Evolutionary conservation across 495 filamentous ascomycete genomes (phyloP).

Genomic region (Penicillium waksmanii): DNA sequence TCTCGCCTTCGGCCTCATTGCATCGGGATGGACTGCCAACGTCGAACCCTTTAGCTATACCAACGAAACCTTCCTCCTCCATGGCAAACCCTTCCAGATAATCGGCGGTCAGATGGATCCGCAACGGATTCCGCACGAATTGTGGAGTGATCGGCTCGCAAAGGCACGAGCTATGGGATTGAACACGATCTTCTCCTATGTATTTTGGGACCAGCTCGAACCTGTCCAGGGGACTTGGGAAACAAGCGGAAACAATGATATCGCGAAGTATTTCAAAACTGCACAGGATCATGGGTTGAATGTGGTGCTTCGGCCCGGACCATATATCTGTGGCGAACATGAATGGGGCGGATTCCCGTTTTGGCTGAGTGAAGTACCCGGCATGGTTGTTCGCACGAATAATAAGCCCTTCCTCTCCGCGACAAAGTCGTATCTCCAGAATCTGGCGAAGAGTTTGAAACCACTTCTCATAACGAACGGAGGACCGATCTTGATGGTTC

Average conservation of each 20-base stretch:
- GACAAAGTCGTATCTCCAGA: constrained; percentile 37
- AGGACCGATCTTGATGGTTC: constrained; percentile 51
- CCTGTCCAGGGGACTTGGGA: constrained; percentile 39
- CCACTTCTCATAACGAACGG: constrained; percentile 40
- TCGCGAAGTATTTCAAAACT: constrained; percentile 44
- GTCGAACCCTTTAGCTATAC: constrained; percentile 20
- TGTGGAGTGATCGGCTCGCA: constrained; percentile 44
- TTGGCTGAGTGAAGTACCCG: constrained; percentile 44
- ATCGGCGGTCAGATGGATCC: constrained; percentile 56
- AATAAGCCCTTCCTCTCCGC: constrained; percentile 41
- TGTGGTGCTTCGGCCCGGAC: constrained; percentile 47
- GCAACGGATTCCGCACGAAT: constrained; percentile 45
- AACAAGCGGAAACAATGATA: constrained; percentile 35
- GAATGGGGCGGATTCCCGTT: constrained; percentile 55
- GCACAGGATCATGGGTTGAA: constrained; percentile 47
- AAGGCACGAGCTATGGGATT: constrained; percentile 50
- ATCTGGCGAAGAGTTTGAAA: constrained; percentile 37
- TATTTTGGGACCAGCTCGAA: constrained; percentile 52
- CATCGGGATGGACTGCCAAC: constrained; percentile 1
- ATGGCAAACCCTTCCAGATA: constrained; percentile 46
- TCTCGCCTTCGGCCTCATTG: constrained; percentile 6
- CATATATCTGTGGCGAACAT: constrained; percentile 52
- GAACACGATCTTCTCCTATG: constrained; percentile 53
- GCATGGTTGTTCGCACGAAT: constrained; percentile 41
- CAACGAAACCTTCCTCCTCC: constrained; percentile 41